These are phyloP conservation scores for Cytospora paraplurivora DNA, from an alignment of 2,329 filamentous ascomycete genomes.

Conservation along the genomic window DNA sequence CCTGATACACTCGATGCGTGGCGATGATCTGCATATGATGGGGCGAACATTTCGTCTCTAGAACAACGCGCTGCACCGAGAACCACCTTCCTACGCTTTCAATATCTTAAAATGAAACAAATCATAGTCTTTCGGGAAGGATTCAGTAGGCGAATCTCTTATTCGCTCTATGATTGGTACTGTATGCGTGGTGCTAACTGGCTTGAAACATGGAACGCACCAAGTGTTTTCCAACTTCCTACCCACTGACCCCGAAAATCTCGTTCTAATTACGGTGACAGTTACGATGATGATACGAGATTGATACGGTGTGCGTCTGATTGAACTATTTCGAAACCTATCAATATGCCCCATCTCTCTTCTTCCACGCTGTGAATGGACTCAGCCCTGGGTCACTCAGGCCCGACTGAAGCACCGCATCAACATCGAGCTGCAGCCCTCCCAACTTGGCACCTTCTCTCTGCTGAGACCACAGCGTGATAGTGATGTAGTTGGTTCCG, in stretches of 20 bases:
- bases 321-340: background rate
- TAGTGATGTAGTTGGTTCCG: conserved; percentile 68
- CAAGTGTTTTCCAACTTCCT: no score
- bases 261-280: background rate
- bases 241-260: background rate
- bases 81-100: no score
- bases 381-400: conserved; percentile 48
- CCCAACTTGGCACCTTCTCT: conserved; percentile 57
- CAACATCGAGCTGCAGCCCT: conserved; percentile 52
- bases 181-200: no score
- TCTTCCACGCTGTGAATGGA: conserved; percentile 47
- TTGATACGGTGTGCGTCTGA: background rate
- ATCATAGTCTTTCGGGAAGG: no score
- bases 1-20: no score
- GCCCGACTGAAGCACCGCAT: conserved; percentile 53
- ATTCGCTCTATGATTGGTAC: no score
- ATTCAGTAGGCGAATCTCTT: no score
- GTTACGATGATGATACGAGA: conserved; percentile 37
- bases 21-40: no score
- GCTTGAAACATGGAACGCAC: no score
- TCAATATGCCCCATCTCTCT: conserved; percentile 55
- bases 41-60: no score
- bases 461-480: conserved; percentile 70
- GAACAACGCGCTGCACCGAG: no score
- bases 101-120: no score